These are phyloP conservation scores for Patellaria atrata DNA, from an alignment of 495 filamentous ascomycete genomes.

Conservation along the genomic window DNA sequence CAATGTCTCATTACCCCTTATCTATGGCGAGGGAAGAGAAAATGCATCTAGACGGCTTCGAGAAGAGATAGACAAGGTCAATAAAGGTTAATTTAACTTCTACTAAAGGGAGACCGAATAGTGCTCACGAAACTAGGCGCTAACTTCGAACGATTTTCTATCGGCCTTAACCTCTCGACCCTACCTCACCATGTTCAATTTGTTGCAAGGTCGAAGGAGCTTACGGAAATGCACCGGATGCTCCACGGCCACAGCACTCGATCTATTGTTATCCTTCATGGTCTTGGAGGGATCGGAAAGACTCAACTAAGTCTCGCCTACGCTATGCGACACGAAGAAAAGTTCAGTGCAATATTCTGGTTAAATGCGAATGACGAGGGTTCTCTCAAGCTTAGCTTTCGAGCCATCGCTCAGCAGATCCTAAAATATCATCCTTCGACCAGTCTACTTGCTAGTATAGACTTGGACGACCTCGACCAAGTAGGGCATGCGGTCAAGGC, in stretches of 20 bases:
- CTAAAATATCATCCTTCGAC: constrained; percentile 4
- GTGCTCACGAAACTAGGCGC: constrained; percentile 8
- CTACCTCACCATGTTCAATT: constrained; percentile 14
- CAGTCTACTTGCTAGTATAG: neutral
- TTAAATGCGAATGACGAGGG: constrained; percentile 8
- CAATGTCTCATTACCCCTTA: constrained; percentile 3
- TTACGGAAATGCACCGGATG: constrained; percentile 11
- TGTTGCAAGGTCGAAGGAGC: constrained; percentile 14
- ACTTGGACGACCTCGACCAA: constrained; percentile 2
- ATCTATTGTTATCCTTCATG: constrained; percentile 3
- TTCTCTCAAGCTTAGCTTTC: constrained; percentile 9
- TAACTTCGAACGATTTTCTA: constrained; percentile 11
- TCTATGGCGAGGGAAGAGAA: constrained; percentile 8
- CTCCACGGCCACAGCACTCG: constrained; percentile 5
- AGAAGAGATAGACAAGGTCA: constrained; percentile 9
- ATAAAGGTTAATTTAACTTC: constrained; percentile 7
- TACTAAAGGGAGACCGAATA: neutral
- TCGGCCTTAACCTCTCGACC: constrained; percentile 6
- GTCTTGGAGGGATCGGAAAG: constrained; percentile 11
- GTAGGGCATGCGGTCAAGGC: constrained; percentile 1
- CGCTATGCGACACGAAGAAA: constrained; percentile 8
- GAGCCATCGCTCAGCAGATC: constrained; percentile 5
- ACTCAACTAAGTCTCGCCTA: constrained; percentile 6
- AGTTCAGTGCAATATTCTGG: constrained; percentile 10
- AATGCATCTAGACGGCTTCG: constrained; percentile 5